Evolutionary conservation across 257 asterid species (phyloP).

Genomic region (Primulina tabacum): DNA sequence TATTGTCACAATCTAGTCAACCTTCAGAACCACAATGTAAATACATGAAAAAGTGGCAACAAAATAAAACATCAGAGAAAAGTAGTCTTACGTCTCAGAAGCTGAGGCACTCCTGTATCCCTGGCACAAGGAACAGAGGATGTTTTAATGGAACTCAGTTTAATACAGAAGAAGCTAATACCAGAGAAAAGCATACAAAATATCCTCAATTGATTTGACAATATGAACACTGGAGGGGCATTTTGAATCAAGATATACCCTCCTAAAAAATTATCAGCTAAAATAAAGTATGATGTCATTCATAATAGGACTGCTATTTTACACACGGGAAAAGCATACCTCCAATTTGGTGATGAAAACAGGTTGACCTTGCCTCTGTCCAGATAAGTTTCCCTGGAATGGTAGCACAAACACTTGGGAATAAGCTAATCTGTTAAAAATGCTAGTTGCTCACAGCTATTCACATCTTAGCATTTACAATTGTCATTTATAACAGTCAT

Average conservation of each 20-base stretch:
- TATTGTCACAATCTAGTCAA: background rate
- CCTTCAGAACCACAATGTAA: background rate
- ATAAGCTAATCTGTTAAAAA: background rate
- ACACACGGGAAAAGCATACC: conserved; percentile 36
- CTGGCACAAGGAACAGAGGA: conserved; percentile 39
- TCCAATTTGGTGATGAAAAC: conserved; percentile 77
- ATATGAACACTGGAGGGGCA: background rate
- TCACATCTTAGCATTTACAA: background rate
- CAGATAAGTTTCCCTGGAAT: conserved; percentile 77
- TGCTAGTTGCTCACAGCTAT: background rate
- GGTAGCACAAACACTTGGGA: conserved; percentile 20
- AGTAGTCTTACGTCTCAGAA: conserved; percentile 70
- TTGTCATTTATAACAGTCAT: background rate
- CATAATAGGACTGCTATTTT: conserved; percentile 9
- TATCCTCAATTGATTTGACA: background rate
- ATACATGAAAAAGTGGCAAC: background rate
- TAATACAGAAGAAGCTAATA: conserved; percentile 9
- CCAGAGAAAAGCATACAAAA: conserved; percentile 5
- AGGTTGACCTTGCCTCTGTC: conserved; percentile 80
- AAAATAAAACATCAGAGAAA: conserved; percentile 26
- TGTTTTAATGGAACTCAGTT: conserved; percentile 1
- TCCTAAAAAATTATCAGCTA: background rate
- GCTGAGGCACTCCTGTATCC: conserved; percentile 87
- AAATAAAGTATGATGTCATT: conserved; percentile 12
- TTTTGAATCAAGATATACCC: background rate